These are phyloP conservation scores for Brassica nigra DNA, from an alignment of 345 rosid species.

Conservation along the genomic window DNA sequence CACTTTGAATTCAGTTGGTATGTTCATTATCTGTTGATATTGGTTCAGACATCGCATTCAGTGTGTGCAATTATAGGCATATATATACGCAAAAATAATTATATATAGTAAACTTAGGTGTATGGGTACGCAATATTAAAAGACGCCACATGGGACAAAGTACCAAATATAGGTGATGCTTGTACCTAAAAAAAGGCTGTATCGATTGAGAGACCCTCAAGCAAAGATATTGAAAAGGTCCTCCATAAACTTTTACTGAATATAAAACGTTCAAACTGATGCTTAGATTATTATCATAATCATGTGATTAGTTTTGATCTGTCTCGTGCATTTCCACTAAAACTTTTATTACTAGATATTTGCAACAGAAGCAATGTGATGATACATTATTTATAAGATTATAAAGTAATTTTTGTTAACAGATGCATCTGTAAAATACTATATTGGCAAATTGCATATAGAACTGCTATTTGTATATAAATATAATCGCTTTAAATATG, in stretches of 20 bases:
- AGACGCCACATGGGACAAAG: constrained; percentile 26
- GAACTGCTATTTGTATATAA: not conserved
- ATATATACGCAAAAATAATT: constrained; percentile 19
- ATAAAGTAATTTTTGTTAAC: not conserved
- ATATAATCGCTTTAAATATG: not conserved
- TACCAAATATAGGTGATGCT: constrained; percentile 27
- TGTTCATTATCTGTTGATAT: constrained; percentile 31
- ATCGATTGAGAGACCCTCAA: constrained; percentile 33
- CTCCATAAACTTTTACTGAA: not conserved
- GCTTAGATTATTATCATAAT: constrained; percentile 23
- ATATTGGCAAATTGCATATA: not conserved
- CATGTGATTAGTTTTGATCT: constrained; percentile 8
- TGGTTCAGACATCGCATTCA: constrained; percentile 39
- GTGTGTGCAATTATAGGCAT: constrained; percentile 28
- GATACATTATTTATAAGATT: not conserved
- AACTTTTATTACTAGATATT: constrained; percentile 26
- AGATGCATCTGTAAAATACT: not conserved
- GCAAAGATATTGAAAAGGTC: constrained; percentile 27
- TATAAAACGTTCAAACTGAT: constrained; percentile 22
- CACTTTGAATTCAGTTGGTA: constrained; percentile 33
- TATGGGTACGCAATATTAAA: constrained; percentile 22
- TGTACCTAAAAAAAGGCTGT: constrained; percentile 18
- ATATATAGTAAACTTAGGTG: not conserved
- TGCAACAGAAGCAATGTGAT: constrained; percentile 21
- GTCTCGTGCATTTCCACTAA: constrained; percentile 23